phyloP scores from a whole-genome alignment of 2,329 filamentous ascomycete species.

The Botrytis sinoallii region DNA sequence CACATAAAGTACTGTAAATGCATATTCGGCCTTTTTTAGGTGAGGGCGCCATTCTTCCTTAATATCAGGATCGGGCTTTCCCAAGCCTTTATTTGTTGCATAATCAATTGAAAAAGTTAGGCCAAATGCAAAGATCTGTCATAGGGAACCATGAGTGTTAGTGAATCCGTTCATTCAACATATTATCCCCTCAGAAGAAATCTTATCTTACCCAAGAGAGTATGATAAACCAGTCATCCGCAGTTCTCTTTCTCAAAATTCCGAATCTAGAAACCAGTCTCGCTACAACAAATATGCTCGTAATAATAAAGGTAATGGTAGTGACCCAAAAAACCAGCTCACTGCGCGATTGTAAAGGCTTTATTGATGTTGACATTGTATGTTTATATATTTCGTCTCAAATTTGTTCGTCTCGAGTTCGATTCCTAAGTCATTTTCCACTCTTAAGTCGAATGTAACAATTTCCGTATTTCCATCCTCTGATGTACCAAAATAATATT shows the following conservation, averaged over 20 bases:
- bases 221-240: constrained; percentile 80
- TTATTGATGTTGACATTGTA: constrained; percentile 12
- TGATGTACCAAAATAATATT: not conserved
- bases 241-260: constrained; percentile 68
- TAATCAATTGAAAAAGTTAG: constrained; percentile 65
- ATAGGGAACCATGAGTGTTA: not conserved
- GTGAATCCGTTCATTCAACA: not conserved
- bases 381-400: not conserved
- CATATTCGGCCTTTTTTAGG: constrained; percentile 60
- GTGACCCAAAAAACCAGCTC: constrained; percentile 67
- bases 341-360: constrained; percentile 38
- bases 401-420: not conserved
- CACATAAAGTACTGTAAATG: constrained; percentile 62
- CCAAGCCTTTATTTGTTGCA: constrained; percentile 62
- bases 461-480: constrained; percentile 8
- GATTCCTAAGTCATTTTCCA: not conserved
- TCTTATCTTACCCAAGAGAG: constrained; percentile 63
- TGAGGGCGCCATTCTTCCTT: constrained; percentile 45
- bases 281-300: constrained; percentile 71
- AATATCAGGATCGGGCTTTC: constrained; percentile 64
- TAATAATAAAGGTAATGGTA: constrained; percentile 63
- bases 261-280: constrained; percentile 69
- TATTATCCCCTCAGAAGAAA: not conserved
- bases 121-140: constrained; percentile 57
- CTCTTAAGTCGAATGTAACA: not conserved